Evolutionary conservation across 805 yeast genomes (phyloP), one percentile per base, ranked within the genome.

Genomic region (Ogataea polymorpha): DNA sequence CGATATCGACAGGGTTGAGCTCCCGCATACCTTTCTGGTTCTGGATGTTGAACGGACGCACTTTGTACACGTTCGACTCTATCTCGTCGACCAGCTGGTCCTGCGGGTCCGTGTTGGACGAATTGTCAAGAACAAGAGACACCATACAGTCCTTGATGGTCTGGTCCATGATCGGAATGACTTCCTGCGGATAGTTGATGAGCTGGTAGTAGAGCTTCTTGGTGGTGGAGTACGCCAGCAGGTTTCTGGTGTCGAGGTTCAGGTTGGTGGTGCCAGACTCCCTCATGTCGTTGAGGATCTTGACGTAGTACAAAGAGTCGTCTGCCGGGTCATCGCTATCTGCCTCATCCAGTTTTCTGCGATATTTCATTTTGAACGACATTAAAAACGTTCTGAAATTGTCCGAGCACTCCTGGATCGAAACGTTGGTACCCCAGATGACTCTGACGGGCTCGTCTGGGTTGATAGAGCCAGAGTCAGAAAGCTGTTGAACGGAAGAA

Each of bases 381-480:
- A 85, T 81, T 54, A 93, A 67, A 51, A 93, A 93, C 49, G 81
- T 81, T 49, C 95, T 73, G 67, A 93, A 91, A 37, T 77, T 74
- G 51, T 79, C 83, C 27, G 86, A 75, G 53, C 93, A 82, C 57
- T 93, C 96, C 56, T 80, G 86, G 56, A 93, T 90, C 35, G 95
- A 84, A 20, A 93, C 96, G 58, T 91, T 89, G 1, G 99, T 93
- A 65, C 99, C 99, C 99, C 99, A 93, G 56, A 93, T 91, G 39
- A 93, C 96, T 55, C 95, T 76, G 17, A 81, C 79, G 0, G 96
- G 95, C 50, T 85, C 96, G 39, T 77, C 78, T 17, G 70, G 67
- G 38, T 68, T 62, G 7, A 56, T 56, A 13, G 63, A 62, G 13
- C 55, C 61, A 3, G 59, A 48, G 12, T 58, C 41, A 1, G 58